phyloP scores from a whole-genome alignment of 306 rosid genomes.

The Hippophae gyantsensis region DNA sequence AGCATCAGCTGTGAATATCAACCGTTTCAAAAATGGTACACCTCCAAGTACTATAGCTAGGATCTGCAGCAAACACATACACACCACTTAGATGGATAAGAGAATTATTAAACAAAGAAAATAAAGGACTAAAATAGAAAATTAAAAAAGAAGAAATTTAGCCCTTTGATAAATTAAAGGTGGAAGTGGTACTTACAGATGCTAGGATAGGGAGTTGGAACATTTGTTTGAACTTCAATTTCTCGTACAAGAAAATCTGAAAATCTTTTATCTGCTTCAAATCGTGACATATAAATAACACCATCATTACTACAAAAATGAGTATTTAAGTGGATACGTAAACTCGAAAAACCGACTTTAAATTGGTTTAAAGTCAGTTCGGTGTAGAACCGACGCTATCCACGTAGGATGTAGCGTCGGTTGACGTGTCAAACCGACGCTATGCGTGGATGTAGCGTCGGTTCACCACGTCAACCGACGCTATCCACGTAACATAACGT shows the following conservation, averaged over 20 bases:
- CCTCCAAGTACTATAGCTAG: slow-evolving; percentile 81
- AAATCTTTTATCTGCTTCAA: slow-evolving; percentile 46
- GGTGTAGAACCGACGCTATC: too few species aligned
- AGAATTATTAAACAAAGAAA: background rate
- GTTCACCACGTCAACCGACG: too few species aligned
- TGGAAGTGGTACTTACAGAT: slow-evolving; percentile 52
- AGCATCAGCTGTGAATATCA: slow-evolving; percentile 66
- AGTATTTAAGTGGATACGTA: too few species aligned
- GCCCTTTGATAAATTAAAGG: background rate
- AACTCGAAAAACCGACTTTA: too few species aligned
- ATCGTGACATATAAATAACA: too few species aligned
- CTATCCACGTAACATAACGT: too few species aligned
- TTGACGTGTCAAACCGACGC: too few species aligned
- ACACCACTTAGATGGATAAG: slow-evolving; percentile 16
- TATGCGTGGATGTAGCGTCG: too few species aligned
- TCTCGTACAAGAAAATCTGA: slow-evolving; percentile 38
- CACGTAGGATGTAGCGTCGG: too few species aligned
- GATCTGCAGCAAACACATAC: slow-evolving; percentile 39
- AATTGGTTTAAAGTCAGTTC: too few species aligned
- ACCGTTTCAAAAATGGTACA: slow-evolving; percentile 56
- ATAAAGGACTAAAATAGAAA: background rate
- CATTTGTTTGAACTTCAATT: slow-evolving; percentile 85
- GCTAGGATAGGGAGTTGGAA: slow-evolving; percentile 92
- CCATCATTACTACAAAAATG: too few species aligned
- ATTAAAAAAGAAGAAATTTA: background rate